phyloP scores from a whole-genome alignment of 805 yeast species.

The Monosporozyma yasuniensis region DNA sequence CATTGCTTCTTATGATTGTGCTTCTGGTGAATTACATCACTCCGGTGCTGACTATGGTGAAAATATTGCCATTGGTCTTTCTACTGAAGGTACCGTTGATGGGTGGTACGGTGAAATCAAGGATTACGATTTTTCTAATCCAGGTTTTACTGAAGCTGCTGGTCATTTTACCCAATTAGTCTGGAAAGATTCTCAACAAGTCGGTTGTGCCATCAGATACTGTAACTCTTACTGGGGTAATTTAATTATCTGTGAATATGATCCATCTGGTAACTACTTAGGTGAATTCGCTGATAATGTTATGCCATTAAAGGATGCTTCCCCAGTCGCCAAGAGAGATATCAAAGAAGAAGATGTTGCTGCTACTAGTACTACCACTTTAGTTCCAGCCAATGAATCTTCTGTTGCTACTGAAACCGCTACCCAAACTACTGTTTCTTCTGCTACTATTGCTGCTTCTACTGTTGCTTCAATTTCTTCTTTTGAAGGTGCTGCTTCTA shows the following conservation, averaged over 20 bases:
- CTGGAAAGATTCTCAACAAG: slow-evolving; percentile 51
- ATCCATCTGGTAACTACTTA: slow-evolving; percentile 61
- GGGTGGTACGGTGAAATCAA: slow-evolving; percentile 67
- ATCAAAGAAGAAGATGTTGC: neutral
- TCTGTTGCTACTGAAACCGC: neutral
- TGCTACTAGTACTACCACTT: slow-evolving; percentile 1
- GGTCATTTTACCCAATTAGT: slow-evolving; percentile 75
- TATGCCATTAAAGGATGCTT: slow-evolving; percentile 6
- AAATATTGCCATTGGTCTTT: slow-evolving; percentile 61
- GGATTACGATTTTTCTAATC: slow-evolving; percentile 43
- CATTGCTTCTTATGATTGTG: slow-evolving; percentile 40
- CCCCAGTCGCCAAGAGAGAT: neutral
- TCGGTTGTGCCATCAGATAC: slow-evolving; percentile 64
- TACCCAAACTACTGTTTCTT: slow-evolving; percentile 1
- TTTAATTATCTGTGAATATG: slow-evolving; percentile 68
- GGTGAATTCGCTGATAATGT: slow-evolving; percentile 41
- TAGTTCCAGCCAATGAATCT: slow-evolving; percentile 2
- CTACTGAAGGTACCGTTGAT: slow-evolving; percentile 39
- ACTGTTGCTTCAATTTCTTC: neutral
- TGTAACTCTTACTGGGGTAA: slow-evolving; percentile 47
- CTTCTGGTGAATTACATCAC: slow-evolving; percentile 51
- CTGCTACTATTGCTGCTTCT: slow-evolving; percentile 5
- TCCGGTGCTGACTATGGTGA: slow-evolving; percentile 57
- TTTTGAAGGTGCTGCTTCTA: slow-evolving; percentile 3
- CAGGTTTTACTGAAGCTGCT: slow-evolving; percentile 35